Base-by-base conservation (phyloP, 176 grass and related monocot genomes). In the Metroxylon sagu region DNA sequence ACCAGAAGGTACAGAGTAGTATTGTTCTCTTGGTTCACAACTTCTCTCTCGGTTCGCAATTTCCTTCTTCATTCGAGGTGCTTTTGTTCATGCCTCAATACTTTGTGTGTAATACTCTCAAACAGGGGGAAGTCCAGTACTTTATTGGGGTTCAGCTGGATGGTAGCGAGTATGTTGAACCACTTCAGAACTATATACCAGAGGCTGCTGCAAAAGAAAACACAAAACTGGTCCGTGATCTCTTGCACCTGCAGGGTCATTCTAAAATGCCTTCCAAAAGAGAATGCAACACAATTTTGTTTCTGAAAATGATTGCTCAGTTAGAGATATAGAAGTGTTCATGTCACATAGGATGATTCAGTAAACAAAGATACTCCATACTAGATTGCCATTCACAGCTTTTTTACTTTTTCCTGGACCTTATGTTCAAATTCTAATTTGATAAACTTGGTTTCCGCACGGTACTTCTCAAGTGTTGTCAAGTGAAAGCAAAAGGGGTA, bases 91-190 rank as follows among this genome's bases (percentile, higher is more conserved):
- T 43, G 2, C 0, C 35, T 43, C 14, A 7, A 43, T 43, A 43
- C 35, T 43, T 43, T 14, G 8, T 43, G 8, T 43, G 5, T 43
- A 43, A 43, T 43, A 43, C 3, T 65, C 6, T 75, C 65, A 66
- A 80, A 62, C 72, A 97, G 87, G 92, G 87, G 52, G 92, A 97
- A 75, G 92, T 97, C 48, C 87, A 97, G 66, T 97, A 97, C 52
- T 97, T 97, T 53, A 97, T 97, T 88, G 87, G 92, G 54, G 84
- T 97, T 71, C 87, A 97, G 61, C 80, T 97, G 70, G 92, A 97
- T 78, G 87, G 92, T 79, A 91, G 79, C n/a, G 84, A 85, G 67
- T 81, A 67, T 72, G 87, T 88, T 27, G 79, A 82, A n/a, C 72
- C 79, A 29, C 72, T 71, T 49, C 79, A 82, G 17, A 82, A 82